These are phyloP conservation scores for Nidula niveotomentosa DNA, from an alignment of 1,284 basidiomycete genomes.

Conservation along the genomic window DNA sequence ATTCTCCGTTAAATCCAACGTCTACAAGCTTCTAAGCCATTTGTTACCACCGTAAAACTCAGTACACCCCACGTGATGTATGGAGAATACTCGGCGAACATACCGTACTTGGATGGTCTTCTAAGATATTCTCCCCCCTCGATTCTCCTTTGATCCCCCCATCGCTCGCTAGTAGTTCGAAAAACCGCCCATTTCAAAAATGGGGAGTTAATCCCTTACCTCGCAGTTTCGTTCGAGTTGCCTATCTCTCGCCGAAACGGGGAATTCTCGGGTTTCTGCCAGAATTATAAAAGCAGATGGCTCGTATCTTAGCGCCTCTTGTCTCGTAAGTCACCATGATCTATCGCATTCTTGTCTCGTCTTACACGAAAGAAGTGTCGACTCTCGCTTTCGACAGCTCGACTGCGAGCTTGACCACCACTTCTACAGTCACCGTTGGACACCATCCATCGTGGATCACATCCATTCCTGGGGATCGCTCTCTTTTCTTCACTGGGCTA, in stretches of 20 bases:
- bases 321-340: conserved; percentile 16
- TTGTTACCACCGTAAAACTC: neutral
- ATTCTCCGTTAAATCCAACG: conserved; percentile 2
- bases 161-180: neutral
- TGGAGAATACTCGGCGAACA: conserved; percentile 10
- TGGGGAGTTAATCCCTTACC: neutral
- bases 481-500: conserved; percentile 56
- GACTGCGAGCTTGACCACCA: conserved; percentile 36
- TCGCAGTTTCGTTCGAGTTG: too few species aligned
- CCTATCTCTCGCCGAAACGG: conserved; percentile 15
- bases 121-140: neutral
- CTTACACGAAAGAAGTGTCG: conserved; percentile 60
- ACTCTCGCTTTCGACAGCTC: conserved; percentile 47
- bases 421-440: conserved; percentile 51
- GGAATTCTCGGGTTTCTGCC: conserved; percentile 22
- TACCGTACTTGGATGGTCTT: neutral
- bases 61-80: neutral
- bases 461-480: conserved; percentile 50
- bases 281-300: conserved; percentile 17
- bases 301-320: conserved; percentile 4
- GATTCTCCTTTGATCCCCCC: neutral
- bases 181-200: neutral
- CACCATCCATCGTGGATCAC: conserved; percentile 72
- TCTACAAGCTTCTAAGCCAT: neutral
- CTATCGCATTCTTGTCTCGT: conserved; percentile 58